Conservation (phyloP, 2,329 filamentous ascomycete species). For the Tricladium varicosporioides region DNA sequence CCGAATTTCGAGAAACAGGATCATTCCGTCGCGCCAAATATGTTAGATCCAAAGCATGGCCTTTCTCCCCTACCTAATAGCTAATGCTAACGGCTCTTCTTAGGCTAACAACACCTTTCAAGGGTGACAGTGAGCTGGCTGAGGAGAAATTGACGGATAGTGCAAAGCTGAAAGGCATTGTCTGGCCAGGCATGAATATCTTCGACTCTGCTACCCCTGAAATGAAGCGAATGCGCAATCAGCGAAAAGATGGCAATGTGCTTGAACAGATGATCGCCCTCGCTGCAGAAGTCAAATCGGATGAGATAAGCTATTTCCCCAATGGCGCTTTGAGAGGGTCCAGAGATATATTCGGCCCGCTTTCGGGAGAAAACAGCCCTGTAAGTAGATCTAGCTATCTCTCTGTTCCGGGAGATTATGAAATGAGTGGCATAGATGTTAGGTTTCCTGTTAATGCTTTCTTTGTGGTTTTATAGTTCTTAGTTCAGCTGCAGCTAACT, state of each 20-base stretch:
- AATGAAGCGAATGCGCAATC: constrained; percentile 73
- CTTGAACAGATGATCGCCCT: constrained; percentile 62
- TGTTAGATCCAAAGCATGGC: constrained; percentile 25
- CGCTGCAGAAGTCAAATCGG: constrained; percentile 62
- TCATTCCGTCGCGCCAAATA: constrained; percentile 2
- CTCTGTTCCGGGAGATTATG: too few species aligned
- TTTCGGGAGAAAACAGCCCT: constrained; percentile 50
- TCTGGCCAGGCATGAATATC: constrained; percentile 76
- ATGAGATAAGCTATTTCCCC: constrained; percentile 61
- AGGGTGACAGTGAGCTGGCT: constrained; percentile 15
- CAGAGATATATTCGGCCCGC: constrained; percentile 59
- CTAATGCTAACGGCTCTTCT: constrained; percentile 1
- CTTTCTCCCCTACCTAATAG: constrained; percentile 1
- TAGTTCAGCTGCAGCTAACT: constrained; percentile 5
- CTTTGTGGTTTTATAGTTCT: too few species aligned
- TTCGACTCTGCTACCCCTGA: constrained; percentile 76
- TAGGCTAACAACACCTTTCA: constrained; percentile 29
- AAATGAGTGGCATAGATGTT: too few species aligned
- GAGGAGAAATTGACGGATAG: constrained; percentile 29
- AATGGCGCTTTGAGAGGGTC: constrained; percentile 49
- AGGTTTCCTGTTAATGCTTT: too few species aligned
- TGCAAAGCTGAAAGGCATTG: constrained; percentile 62
- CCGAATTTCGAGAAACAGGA: constrained; percentile 24
- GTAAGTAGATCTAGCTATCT: constrained; percentile 38
- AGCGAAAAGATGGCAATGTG: constrained; percentile 74